Evolutionary conservation across 441 rosid genomes (phyloP).

Genomic region (Gossypium trilobum): DNA sequence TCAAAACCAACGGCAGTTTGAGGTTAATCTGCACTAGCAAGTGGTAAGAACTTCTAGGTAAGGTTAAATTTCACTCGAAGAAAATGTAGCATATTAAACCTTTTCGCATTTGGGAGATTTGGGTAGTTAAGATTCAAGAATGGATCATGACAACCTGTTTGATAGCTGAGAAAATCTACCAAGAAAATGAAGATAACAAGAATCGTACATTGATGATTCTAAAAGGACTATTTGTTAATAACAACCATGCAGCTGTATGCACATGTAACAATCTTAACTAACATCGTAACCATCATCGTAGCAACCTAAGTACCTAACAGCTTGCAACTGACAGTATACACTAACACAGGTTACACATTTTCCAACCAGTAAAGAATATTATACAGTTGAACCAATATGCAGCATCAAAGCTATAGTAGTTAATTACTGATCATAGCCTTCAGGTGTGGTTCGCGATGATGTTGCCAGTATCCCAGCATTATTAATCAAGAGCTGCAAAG

Average conservation of each 20-base stretch:
- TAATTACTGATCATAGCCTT: constrained; percentile 74
- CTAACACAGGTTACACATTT: not conserved
- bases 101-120: not conserved
- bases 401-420: constrained; percentile 7
- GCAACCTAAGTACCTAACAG: no score
- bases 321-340: no score
- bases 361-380: not conserved
- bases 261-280: no score
- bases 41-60: not conserved
- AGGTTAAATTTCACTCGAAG: not conserved
- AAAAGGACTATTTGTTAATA: no score
- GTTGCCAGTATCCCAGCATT: constrained; percentile 87
- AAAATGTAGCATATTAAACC: constrained; percentile 5
- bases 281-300: no score
- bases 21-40: not conserved
- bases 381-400: not conserved
- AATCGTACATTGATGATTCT: no score
- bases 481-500: constrained; percentile 75
- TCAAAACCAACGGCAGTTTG: not conserved
- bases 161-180: no score
- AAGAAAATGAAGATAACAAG: no score
- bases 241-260: no score
- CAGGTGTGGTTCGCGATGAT: constrained; percentile 44
- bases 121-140: no score
- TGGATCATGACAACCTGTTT: no score